Evolutionary conservation across 2,329 filamentous ascomycete species (phyloP).

Genomic region (Paecilomyces sp.): DNA sequence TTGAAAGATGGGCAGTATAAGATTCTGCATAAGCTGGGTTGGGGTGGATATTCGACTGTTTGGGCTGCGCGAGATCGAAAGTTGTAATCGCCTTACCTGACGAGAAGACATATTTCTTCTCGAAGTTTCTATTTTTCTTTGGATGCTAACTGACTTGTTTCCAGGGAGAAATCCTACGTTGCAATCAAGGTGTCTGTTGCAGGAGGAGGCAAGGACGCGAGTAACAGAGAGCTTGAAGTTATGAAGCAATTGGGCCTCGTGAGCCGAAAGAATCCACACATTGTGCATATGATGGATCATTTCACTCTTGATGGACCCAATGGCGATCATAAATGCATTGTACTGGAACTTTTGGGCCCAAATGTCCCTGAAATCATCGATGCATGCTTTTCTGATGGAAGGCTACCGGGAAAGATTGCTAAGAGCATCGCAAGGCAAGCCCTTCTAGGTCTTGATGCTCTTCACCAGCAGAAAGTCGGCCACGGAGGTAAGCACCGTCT

Average conservation of each 20-base stretch:
- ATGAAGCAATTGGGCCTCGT: background rate
- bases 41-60: slow-evolving; percentile 28
- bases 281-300: too few relatives aligned
- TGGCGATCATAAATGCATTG: too few relatives aligned
- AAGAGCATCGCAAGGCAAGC: slow-evolving; percentile 36
- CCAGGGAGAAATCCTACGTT: background rate
- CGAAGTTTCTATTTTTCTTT: too few relatives aligned
- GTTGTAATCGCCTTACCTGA: slow-evolving; percentile 3
- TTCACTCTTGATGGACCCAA: too few relatives aligned
- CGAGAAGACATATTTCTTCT: background rate
- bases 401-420: slow-evolving; percentile 29
- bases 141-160: background rate
- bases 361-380: background rate
- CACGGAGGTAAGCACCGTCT: slow-evolving; percentile 28
- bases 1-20: slow-evolving; percentile 25
- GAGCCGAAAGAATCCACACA: background rate
- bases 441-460: slow-evolving; percentile 27
- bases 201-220: background rate
- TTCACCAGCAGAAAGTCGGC: slow-evolving; percentile 34
- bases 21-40: slow-evolving; percentile 31
- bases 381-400: background rate
- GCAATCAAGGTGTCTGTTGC: background rate
- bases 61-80: slow-evolving; percentile 26
- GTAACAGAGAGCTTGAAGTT: background rate
- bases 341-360: background rate